A percentile compares a stretch with the other conserved stretches of the same genome.
Evolutionary conservation across 2,329 filamentous ascomycete genomes (phyloP).

Genomic region (Albifimbria verrucaria): DNA sequence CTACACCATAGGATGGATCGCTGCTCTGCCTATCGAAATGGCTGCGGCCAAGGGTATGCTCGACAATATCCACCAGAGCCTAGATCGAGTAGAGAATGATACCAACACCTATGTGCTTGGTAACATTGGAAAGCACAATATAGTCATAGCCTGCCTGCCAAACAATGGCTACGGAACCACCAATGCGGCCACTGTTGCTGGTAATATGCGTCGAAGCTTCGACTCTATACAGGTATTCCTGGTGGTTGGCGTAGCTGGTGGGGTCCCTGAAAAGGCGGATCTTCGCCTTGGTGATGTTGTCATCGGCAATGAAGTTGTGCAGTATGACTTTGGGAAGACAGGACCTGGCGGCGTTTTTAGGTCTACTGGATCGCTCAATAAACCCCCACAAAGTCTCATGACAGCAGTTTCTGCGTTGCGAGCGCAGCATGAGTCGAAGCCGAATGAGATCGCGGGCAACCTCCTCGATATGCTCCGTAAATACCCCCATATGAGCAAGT

Average conservation of each 20-base stretch:
- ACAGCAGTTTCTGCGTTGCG: background rate
- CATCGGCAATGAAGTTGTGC: background rate
- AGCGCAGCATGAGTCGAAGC: background rate
- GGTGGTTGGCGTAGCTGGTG: constrained; percentile 25
- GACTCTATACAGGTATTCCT: constrained; percentile 3
- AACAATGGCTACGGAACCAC: constrained; percentile 10
- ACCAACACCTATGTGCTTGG: constrained; percentile 13
- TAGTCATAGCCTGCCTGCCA: constrained; percentile 13
- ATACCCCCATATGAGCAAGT: background rate
- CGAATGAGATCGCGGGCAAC: background rate
- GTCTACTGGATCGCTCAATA: background rate
- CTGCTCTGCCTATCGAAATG: constrained; percentile 12
- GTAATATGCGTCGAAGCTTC: constrained; percentile 10
- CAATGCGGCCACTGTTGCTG: constrained; percentile 10
- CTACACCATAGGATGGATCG: constrained; percentile 16
- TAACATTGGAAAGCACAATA: constrained; percentile 8
- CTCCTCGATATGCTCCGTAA: background rate
- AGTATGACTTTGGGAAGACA: background rate
- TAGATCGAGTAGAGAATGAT: constrained; percentile 1
- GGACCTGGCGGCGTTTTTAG: background rate
- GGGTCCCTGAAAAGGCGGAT: constrained; percentile 10
- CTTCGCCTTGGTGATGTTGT: background rate
- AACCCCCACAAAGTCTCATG: background rate
- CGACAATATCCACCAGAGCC: constrained; percentile 5
- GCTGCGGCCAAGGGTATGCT: constrained; percentile 13